Conservation (phyloP, 495 filamentous ascomycete species). For the Aspergillus affinis region DNA sequence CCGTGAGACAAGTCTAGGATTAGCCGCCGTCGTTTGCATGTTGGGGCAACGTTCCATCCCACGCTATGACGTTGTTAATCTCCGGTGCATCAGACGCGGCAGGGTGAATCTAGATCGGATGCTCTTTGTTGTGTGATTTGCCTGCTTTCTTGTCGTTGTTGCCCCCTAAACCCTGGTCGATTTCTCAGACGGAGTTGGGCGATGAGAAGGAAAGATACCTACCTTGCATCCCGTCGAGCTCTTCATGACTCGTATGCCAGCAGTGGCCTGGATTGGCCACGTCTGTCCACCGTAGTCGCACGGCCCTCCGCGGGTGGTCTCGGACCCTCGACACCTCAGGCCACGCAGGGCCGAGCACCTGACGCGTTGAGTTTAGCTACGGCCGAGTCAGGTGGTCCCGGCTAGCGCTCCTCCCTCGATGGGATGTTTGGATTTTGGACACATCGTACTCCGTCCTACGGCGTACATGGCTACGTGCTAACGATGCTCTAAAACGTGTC, state of each 20-base stretch:
- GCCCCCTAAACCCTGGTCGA: neutral
- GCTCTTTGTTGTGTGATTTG: neutral
- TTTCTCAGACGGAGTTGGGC: no score
- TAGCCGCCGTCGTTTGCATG: conserved; percentile 12
- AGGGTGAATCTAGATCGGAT: neutral
- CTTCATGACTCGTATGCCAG: neutral
- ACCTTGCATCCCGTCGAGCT: no score
- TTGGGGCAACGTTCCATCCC: conserved; percentile 7
- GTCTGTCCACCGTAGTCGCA: conserved; percentile 1
- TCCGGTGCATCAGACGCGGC: neutral
- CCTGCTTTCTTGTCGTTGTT: neutral
- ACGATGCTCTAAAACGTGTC: neutral
- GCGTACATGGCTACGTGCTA: neutral
- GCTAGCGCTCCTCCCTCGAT: neutral
- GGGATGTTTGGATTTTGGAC: neutral
- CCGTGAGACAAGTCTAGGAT: conserved; percentile 5
- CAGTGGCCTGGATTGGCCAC: neutral
- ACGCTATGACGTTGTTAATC: conserved; percentile 17
- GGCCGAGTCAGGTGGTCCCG: conserved; percentile 11
- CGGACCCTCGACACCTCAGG: conserved; percentile 19
- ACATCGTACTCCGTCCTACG: neutral
- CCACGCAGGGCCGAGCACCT: conserved; percentile 7
- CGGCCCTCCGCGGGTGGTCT: conserved; percentile 10
- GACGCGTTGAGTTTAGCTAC: conserved; percentile 6
- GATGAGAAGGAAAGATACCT: no score